These are phyloP conservation scores for Penstemon eatonii DNA, from an alignment of 257 asterid species.

Conservation along the genomic window DNA sequence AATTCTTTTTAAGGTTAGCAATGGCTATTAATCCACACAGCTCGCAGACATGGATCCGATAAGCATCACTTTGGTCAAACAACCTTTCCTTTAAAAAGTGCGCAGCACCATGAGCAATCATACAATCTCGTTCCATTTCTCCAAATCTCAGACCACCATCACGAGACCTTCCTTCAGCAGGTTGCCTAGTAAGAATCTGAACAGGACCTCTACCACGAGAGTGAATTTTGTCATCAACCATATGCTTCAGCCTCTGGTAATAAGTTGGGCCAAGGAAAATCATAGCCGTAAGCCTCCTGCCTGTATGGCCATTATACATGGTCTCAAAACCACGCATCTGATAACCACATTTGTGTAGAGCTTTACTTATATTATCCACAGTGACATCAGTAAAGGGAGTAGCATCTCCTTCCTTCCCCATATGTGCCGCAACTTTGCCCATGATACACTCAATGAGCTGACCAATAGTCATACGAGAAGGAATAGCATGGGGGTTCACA, in stretches of 20 bases:
- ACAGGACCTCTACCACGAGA: slow-evolving; percentile 99
- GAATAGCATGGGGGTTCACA: slow-evolving; percentile 96
- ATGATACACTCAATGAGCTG: slow-evolving; percentile 94
- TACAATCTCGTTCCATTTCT: slow-evolving; percentile 98
- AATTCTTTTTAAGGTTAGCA: slow-evolving; percentile 87
- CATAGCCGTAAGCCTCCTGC: slow-evolving; percentile 75
- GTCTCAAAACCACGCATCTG: slow-evolving; percentile 99
- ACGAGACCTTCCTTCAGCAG: slow-evolving; percentile 96
- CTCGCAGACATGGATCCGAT: slow-evolving; percentile 90
- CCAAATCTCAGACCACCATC: slow-evolving; percentile 98
- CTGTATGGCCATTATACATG: slow-evolving; percentile 96
- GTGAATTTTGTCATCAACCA: slow-evolving; percentile 96
- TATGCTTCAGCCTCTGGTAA: slow-evolving; percentile 95
- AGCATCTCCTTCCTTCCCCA: slow-evolving; percentile 98
- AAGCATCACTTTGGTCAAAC: slow-evolving; percentile 97
- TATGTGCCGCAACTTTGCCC: slow-evolving; percentile 98
- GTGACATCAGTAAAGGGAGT: slow-evolving; percentile 97
- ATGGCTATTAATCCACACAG: slow-evolving; percentile 88
- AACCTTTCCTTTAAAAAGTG: slow-evolving; percentile 86
- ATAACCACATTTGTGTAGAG: slow-evolving; percentile 95
- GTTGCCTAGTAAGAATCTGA: slow-evolving; percentile 93
- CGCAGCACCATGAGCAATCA: slow-evolving; percentile 99
- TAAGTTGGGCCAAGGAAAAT: slow-evolving; percentile 94
- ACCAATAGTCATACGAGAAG: slow-evolving; percentile 98
- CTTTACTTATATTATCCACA: slow-evolving; percentile 89